Evolutionary conservation across 106 monocot genomes (phyloP).

Genomic region (Amphibolis antarctica): DNA sequence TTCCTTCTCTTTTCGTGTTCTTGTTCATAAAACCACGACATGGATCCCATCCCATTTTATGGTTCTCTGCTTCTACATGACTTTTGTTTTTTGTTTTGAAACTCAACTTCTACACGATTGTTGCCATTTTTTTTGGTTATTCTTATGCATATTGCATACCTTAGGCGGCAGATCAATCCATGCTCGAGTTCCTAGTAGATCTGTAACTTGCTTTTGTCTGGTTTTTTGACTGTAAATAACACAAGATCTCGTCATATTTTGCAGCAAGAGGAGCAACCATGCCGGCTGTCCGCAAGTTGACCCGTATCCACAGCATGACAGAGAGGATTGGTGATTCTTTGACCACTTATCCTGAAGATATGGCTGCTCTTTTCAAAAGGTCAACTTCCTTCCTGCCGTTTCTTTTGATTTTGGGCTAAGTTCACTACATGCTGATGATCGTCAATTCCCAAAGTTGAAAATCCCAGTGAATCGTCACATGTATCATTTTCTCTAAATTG

Average conservation of each 20-base stretch:
- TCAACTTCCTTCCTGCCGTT: neutral
- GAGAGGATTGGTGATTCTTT: constrained; percentile 18
- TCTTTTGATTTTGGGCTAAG: too few relatives aligned
- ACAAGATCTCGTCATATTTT: neutral
- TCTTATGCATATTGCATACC: neutral
- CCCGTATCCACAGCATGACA: constrained; percentile 14
- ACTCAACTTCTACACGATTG: neutral
- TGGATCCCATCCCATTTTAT: too few relatives aligned
- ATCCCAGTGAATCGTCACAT: too few relatives aligned
- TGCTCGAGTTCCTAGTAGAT: too few relatives aligned
- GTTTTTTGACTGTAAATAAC: neutral
- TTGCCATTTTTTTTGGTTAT: neutral
- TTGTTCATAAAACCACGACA: too few relatives aligned
- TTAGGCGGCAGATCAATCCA: too few relatives aligned
- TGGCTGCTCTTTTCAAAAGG: constrained; percentile 13
- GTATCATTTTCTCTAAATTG: too few relatives aligned
- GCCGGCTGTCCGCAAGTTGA: constrained; percentile 12
- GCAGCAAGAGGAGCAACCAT: constrained; percentile 4
- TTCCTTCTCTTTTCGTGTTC: too few relatives aligned
- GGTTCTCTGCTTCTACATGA: too few relatives aligned
- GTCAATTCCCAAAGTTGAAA: too few relatives aligned
- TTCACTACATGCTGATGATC: too few relatives aligned
- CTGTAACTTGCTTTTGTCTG: neutral
- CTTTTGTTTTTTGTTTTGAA: too few relatives aligned
- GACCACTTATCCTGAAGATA: constrained; percentile 8